Evolutionary conservation across 441 rosid genomes (phyloP), one percentile per base, ranked within the genome.

Genomic region (Populus hybrid): DNA sequence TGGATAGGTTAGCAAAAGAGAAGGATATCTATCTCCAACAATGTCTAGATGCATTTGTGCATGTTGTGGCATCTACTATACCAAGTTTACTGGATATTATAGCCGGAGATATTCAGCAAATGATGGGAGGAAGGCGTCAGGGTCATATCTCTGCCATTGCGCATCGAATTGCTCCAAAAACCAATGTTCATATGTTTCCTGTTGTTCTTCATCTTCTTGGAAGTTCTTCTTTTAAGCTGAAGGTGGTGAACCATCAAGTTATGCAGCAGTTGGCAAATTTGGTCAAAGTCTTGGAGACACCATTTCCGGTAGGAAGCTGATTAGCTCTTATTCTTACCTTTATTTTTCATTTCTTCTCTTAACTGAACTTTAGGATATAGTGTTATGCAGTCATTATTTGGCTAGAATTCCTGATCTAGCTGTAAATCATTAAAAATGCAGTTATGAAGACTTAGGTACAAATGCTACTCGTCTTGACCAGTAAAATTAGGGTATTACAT

Each of bases 141-240:
- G 98, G 94, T 45, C 94, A 86, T 76, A 81, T 88, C 70, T 79
- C 98, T 78, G 82, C 90, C 36, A 86, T 89, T 66, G 82, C 84
- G 31, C 89, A 82, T 79, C 92, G 99, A 75, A 85, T 86, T 78
- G 79, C 88, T 82, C 79, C 90, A 74, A 96, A 89, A 90, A 88
- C 90, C 70, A 93, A 81, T 79, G 80, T 84, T 79, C 93, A 94
- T 80, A 78, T 90, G 79, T 90, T 96, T 81, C 94, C 97, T 3
- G 93, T 92, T 71, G 88, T 94, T 82, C 97, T 96, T 84, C 95
- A 94, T 85, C 97, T 96, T 77, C 97, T 94, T 38, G 93, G 93
- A 69, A 94, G 93, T 83, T 87, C 89, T 59, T 85, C 90, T 75
- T 92, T 96, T 77, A 96, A 89, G 85, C 90, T 84, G 84, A 94